Base-by-base conservation (phyloP, 106 monocot genomes). In the Apostasia ramifera region DNA sequence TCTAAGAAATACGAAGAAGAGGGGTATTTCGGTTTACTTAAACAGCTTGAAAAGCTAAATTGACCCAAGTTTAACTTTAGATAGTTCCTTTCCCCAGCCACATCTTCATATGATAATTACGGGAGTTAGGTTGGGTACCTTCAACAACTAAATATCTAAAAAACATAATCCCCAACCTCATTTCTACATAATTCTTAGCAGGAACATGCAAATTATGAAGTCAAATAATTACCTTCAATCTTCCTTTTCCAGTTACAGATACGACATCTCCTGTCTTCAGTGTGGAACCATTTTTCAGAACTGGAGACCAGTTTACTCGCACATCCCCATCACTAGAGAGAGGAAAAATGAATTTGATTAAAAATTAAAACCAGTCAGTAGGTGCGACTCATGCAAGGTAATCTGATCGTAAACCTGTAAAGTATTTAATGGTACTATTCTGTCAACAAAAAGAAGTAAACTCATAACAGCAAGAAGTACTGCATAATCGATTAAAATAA, bases 181-280 rank as follows among this genome's bases (percentile, higher is more conserved):
- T 26, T 26, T 26, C 26, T 6, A 8, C 11, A 41, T 13, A 70
- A n/a, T 44, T 9, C n/a, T 55, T 1, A 8, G 45, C 1, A 43
- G 43, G 10, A 15, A 13, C 3, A 3, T 7, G 10, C 8, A 37
- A 6, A 37, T 43, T 6, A 5, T 44, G 12, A 44, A 12, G 14
- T 3, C 37, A 42, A 43, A 2, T 50, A 15, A 55, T 76, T 76
- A 87, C 97, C 85, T 98, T 90, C 53, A 90, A 63, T 73, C 92
- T 87, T 61, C 97, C 92, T 61, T 79, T 80, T 9, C 93, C 92
- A 70, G 79, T 85, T 37, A 98, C 83, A 49, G 97, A 90, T 59
- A 98, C 79, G 51, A 90, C 44, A 64, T 98, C 97, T 40, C 97
- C 92, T 8, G 86, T 81, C 62, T 85, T 98, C 13, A 98, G 83